phyloP scores from a whole-genome alignment of 805 yeast species.

The Nematodospora valgi region DNA sequence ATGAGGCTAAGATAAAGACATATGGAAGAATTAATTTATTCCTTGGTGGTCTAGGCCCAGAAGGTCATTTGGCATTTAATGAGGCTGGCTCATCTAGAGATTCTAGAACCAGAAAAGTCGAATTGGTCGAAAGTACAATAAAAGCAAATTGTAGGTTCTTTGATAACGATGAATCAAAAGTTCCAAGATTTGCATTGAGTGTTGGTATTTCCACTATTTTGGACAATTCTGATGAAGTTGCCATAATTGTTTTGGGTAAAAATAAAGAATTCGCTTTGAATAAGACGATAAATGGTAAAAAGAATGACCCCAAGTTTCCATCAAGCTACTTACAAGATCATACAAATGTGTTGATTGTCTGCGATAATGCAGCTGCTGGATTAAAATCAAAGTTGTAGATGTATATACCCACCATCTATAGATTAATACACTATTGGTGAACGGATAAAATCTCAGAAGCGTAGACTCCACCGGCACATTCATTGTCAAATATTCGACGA shows the following conservation, averaged over 20 bases:
- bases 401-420: too few species aligned
- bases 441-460: background rate
- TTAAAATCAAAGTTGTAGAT: constrained; percentile 29
- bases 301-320: constrained; percentile 42
- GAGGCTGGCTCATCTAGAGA: constrained; percentile 50
- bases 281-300: constrained; percentile 38
- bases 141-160: constrained; percentile 54
- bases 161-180: constrained; percentile 41
- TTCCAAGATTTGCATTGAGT: constrained; percentile 49
- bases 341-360: constrained; percentile 39
- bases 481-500: background rate
- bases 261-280: constrained; percentile 45
- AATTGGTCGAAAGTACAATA: constrained; percentile 47
- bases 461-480: background rate
- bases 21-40: constrained; percentile 52
- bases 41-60: constrained; percentile 59
- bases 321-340: constrained; percentile 50
- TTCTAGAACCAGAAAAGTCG: constrained; percentile 45
- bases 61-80: constrained; percentile 61
- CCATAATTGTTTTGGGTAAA: constrained; percentile 49
- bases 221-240: constrained; percentile 51
- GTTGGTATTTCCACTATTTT: constrained; percentile 59
- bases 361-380: constrained; percentile 49
- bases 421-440: too few species aligned
- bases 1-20: constrained; percentile 45